These are phyloP conservation scores for Lachnum nothofagi DNA, from an alignment of 2,329 filamentous ascomycete species.

Conservation along the genomic window DNA sequence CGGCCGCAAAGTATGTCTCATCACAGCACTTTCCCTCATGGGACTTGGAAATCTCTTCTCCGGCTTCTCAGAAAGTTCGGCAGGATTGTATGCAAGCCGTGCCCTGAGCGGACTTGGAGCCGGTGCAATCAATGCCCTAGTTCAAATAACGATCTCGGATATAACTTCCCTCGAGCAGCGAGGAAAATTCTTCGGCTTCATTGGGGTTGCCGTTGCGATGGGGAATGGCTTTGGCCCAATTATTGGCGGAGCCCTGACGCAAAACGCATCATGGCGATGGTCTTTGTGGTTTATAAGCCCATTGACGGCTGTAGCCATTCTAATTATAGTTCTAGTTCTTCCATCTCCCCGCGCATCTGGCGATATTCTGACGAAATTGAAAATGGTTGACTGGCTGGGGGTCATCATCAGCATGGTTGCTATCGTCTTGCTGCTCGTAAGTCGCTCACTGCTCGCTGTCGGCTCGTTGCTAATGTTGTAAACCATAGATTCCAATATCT, in stretches of 20 bases:
- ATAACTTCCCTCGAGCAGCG: constrained; percentile 7
- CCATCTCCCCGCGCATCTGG: constrained; percentile 16
- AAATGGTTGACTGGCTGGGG: constrained; percentile 27
- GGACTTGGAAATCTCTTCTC: constrained; percentile 8
- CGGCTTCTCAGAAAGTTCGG: constrained; percentile 8
- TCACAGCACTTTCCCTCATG: constrained; percentile 5
- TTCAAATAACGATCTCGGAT: constrained; percentile 9
- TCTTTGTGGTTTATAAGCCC: constrained; percentile 24
- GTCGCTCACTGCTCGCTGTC: neutral
- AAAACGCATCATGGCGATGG: constrained; percentile 34
- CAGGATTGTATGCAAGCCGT: constrained; percentile 3
- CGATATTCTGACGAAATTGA: constrained; percentile 15
- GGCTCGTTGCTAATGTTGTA: neutral
- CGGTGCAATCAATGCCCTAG: constrained; percentile 10
- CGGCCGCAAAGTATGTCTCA: constrained; percentile 9
- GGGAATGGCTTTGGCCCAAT: constrained; percentile 28
- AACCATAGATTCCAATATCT: constrained; percentile 38
- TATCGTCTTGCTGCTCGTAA: constrained; percentile 8
- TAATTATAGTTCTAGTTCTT: constrained; percentile 12
- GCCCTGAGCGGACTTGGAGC: constrained; percentile 10
- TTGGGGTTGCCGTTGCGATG: constrained; percentile 22
- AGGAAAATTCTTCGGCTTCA: constrained; percentile 34
- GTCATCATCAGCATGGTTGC: constrained; percentile 9
- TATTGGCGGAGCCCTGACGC: constrained; percentile 30
- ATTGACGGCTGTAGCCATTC: constrained; percentile 15